Conservation (phyloP, 495 filamentous ascomycete species). For the Trichoderma asperelloides region DNA sequence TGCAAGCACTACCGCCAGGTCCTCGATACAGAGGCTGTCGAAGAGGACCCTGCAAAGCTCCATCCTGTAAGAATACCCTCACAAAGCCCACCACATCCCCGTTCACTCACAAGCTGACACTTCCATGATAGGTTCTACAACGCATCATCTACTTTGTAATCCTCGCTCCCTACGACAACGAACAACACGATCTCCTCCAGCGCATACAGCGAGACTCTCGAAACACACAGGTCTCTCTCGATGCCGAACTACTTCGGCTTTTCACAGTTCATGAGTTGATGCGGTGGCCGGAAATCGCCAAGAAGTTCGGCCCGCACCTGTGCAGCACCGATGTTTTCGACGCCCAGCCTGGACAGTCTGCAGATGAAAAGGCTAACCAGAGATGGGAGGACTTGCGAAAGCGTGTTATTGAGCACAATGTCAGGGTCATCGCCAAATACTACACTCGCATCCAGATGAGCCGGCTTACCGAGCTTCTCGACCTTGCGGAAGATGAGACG, state of each 20-base stretch:
- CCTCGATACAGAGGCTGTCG: slow-evolving; percentile 86
- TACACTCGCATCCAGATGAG: slow-evolving; percentile 93
- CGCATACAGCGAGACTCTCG: slow-evolving; percentile 70
- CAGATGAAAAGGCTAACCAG: slow-evolving; percentile 65
- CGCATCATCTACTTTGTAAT: slow-evolving; percentile 96
- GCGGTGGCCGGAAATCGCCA: slow-evolving; percentile 89
- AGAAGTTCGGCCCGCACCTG: slow-evolving; percentile 81
- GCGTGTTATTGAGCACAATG: slow-evolving; percentile 98
- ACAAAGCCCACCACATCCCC: not conserved
- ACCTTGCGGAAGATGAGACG: slow-evolving; percentile 88
- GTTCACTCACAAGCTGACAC: slow-evolving; percentile 10
- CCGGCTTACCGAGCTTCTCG: slow-evolving; percentile 79
- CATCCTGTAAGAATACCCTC: slow-evolving; percentile 55
- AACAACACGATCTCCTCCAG: slow-evolving; percentile 94
- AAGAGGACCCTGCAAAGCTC: slow-evolving; percentile 78
- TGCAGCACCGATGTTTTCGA: slow-evolving; percentile 86
- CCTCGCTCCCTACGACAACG: slow-evolving; percentile 94
- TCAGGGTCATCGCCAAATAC: slow-evolving; percentile 94
- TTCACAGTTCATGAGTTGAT: slow-evolving; percentile 96
- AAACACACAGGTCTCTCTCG: slow-evolving; percentile 58
- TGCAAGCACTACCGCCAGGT: slow-evolving; percentile 98
- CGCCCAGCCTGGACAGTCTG: slow-evolving; percentile 41
- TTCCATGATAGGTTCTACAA: slow-evolving; percentile 61
- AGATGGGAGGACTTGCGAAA: slow-evolving; percentile 92
- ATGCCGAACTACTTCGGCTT: slow-evolving; percentile 74